Evolutionary conservation across 148 eudicot genomes (phyloP), one percentile per base, ranked within the genome.

Genomic region (Camellia japonica): DNA sequence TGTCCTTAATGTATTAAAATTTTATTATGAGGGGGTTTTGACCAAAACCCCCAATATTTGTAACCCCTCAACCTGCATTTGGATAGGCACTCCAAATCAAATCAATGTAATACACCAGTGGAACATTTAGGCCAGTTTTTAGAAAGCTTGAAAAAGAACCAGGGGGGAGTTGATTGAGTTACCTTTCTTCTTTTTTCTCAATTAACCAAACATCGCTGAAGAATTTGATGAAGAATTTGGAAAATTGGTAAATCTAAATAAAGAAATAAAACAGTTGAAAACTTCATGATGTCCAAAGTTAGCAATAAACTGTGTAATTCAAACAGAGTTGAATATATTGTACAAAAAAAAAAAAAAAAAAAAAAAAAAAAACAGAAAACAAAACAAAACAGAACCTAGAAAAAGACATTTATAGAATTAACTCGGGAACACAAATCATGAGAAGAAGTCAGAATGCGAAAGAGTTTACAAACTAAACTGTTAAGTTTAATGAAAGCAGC

Each of bases 381-480:
- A 23, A 23, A 23, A 23, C 23, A 23, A 23, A 23, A 23, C 30
- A 23, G 30, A 23, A 23, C 30, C 30, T 23, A 23, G 30, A 23
- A 19, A 12, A 51, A 20, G 74, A 12, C 76, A 55, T 73, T 19
- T 23, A 73, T 7, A 54, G 46, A 54, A n/a, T 55, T 16, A 15
- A 76, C 3, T 43, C 2, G 19, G 55, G 43, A 47, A 15, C 46
- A 49, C 12, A 56, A 49, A 62, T 7, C 3, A 47, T 56, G 52
- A 7, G 38, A 80, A 7, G 43, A 62, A 30, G 23, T 71, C 4
- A 42, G n/a, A 51, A 61, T 18, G 42, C 43, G 55, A 83, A 81
- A 64, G 67, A 61, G 62, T 64, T 30, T 30, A 30, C 54, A 77
- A 15, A 76, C 3, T 49, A 72, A 62, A 51, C 47, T 47, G 6